Percentiles rank a stretch among this genome's conserved stretches.
phyloP scores from a whole-genome alignment of 169 alveolate species.

The Cyclospora cayetanensis region DNA sequence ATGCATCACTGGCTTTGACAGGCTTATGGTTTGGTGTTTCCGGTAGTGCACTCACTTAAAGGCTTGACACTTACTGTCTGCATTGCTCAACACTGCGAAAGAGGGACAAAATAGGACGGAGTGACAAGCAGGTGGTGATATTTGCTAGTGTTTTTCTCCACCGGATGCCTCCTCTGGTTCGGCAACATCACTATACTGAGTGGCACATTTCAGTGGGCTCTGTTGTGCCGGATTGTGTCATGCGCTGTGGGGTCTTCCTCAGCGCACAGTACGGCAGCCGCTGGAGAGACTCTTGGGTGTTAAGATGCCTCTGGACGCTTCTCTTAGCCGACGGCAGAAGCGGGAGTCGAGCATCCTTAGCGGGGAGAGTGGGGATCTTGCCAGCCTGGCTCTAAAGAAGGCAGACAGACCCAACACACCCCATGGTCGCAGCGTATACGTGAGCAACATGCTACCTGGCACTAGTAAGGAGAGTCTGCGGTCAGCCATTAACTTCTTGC shows the following conservation, averaged over 20 bases:
- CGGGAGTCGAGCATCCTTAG: neutral
- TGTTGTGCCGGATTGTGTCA: neutral
- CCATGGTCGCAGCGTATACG: constrained; percentile 69
- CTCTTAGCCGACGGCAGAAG: constrained; percentile 47
- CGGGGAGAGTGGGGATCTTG: neutral
- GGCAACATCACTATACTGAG: too few relatives aligned
- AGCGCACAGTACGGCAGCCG: constrained; percentile 72
- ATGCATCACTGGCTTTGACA: too few relatives aligned
- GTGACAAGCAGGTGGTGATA: too few relatives aligned
- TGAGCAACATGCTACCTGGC: constrained; percentile 67
- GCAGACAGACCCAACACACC: constrained; percentile 65
- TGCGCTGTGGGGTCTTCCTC: neutral
- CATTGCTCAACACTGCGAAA: too few relatives aligned
- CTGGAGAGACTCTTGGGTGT: constrained; percentile 66
- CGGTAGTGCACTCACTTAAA: too few relatives aligned
- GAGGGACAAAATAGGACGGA: too few relatives aligned
- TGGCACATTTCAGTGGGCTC: neutral
- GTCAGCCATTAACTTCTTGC: constrained; percentile 53
- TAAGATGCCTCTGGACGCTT: constrained; percentile 69
- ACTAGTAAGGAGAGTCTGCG: constrained; percentile 62
- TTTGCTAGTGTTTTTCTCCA: too few relatives aligned
- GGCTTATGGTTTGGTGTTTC: too few relatives aligned
- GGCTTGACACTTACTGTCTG: too few relatives aligned
- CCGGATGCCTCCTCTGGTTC: too few relatives aligned
- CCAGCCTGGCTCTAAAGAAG: neutral